These are phyloP conservation scores for Pseudocercospora eumusae DNA, from an alignment of 2,329 filamentous ascomycete genomes.

Conservation along the genomic window DNA sequence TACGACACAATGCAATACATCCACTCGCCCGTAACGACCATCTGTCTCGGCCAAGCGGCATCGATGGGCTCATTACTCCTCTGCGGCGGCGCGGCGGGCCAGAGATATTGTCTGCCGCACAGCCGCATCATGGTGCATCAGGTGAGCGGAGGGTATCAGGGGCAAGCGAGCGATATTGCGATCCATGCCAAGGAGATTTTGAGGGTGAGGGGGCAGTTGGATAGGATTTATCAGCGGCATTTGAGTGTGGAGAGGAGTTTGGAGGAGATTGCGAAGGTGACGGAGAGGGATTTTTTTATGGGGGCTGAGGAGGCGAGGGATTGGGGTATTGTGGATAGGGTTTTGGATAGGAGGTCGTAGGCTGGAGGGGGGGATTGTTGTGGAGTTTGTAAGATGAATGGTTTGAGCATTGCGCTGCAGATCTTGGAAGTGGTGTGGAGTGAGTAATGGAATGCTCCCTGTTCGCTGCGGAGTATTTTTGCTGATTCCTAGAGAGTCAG, in stretches of 20 bases:
- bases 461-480: background rate
- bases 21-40: constrained; percentile 85
- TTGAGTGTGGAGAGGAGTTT: constrained; percentile 77
- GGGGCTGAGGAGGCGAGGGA: constrained; percentile 84
- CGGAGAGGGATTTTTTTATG: constrained; percentile 97
- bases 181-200: constrained; percentile 98
- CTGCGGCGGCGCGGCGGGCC: constrained; percentile 79
- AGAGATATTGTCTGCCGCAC: constrained; percentile 88
- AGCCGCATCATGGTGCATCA: constrained; percentile 97
- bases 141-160: constrained; percentile 73
- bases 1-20: constrained; percentile 99
- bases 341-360: constrained; percentile 65
- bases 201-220: constrained; percentile 78
- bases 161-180: constrained; percentile 77
- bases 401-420: too few species aligned
- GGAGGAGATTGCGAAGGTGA: constrained; percentile 85
- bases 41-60: constrained; percentile 91
- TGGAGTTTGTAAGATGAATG: too few species aligned
- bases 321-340: constrained; percentile 88
- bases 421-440: too few species aligned
- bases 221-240: constrained; percentile 85
- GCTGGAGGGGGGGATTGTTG: constrained; percentile 26
- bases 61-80: constrained; percentile 92
- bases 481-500: too few species aligned
- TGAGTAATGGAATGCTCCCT: background rate